These are phyloP conservation scores for Intubia oerlemansii DNA, from an alignment of 2,329 filamentous ascomycete genomes.

Conservation along the genomic window DNA sequence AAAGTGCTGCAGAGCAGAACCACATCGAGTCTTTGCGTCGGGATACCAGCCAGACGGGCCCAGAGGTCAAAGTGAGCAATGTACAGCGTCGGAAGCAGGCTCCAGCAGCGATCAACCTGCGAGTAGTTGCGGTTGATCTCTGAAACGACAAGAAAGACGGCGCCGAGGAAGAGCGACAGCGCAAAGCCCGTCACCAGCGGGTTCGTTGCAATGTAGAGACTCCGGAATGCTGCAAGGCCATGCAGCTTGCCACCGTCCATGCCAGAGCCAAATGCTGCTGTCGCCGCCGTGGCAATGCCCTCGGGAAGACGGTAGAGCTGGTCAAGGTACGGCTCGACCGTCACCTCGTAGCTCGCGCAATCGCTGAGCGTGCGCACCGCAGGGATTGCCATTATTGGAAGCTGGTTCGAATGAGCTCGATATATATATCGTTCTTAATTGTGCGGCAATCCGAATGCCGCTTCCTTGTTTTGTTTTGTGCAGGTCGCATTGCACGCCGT, in stretches of 20 bases:
- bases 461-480: too few relatives aligned
- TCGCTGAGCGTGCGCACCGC: constrained; percentile 48
- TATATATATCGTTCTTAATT: too few relatives aligned
- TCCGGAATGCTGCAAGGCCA: constrained; percentile 20
- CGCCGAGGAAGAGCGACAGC: constrained; percentile 47
- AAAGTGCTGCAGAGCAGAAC: constrained; percentile 46
- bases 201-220: constrained; percentile 60
- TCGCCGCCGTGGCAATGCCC: too few relatives aligned
- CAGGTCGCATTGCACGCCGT: too few relatives aligned
- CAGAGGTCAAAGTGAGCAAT: constrained; percentile 70
- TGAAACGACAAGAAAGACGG: constrained; percentile 51
- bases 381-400: constrained; percentile 65
- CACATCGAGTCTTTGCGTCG: constrained; percentile 49
- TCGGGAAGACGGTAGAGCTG: too few relatives aligned
- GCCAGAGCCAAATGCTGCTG: too few relatives aligned
- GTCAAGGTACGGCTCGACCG: constrained; percentile 52
- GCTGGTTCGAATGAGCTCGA: too few relatives aligned
- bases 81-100: constrained; percentile 70
- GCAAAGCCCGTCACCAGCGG: constrained; percentile 59
- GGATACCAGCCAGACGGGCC: constrained; percentile 53
- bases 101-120: constrained; percentile 90
- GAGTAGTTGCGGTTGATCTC: constrained; percentile 89
- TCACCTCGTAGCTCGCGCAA: constrained; percentile 53
- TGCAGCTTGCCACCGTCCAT: too few relatives aligned
- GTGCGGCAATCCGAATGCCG: too few relatives aligned